Evolutionary conservation across 306 rosid genomes (phyloP), one percentile per base, ranked within the genome.

Genomic region (Cajanus cajan): DNA sequence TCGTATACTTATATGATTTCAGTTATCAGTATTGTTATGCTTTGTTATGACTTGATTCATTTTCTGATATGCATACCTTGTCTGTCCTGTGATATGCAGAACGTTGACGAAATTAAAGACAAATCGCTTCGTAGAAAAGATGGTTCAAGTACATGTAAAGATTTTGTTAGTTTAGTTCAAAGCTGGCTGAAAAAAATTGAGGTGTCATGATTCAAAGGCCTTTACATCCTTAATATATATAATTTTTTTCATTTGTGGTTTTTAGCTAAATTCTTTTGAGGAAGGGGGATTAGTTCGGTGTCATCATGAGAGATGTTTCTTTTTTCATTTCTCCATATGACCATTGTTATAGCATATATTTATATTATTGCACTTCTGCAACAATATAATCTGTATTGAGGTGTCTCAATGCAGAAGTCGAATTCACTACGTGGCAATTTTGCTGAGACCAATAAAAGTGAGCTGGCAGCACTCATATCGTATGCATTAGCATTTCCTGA

Each of bases 361-460:
- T 58, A 37, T 58, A 48, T 33, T 57, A 13, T 21, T 28, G 11
- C 33, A 47, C 21, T 34, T 36, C 4, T 33, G 4, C 64, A 34
- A 59, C 67, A 47, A 34, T 45, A 47, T 45, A 47, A 36, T 62
- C 15, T 71, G 3, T 13, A 0, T 70, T 59, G 12, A 4, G 0
- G 78, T 52, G 48, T 40, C 78, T 57, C 77, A 54, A 73, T 91
- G 86, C 91, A 92, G 96, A 34, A 86, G 89, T 86, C 90, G 79
- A 85, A 75, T 39, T 81, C 89, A 55, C 77, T 86, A 19, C 73
- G 82, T 71, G 89, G 90, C 22, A 28, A 18, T 78, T 87, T 88
- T 78, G 87, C 92, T 11, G 97, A 92, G 86, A 92, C 97, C 82
- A 92, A 92, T 87, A 92, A 89, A 83, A 92, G 96, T 37, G 97